Evolutionary conservation across 2,329 filamentous ascomycete species (phyloP), one percentile per base, ranked within the genome.

Genomic region (Nemania serpens): DNA sequence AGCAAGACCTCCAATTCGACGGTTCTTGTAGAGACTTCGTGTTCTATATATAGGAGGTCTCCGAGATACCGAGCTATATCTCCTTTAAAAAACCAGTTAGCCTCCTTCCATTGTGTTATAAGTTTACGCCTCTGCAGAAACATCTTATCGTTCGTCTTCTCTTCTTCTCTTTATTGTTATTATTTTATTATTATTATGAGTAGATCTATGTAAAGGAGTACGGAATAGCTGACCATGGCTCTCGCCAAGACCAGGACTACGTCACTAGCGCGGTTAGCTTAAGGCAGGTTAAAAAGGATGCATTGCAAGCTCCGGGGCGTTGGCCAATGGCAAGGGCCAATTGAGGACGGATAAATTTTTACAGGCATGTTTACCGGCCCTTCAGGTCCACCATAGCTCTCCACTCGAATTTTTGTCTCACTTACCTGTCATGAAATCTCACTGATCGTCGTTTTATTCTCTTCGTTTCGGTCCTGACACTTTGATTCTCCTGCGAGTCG

Each of bases 281-380:
- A 20, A 20, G 53, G 48, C 54, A 59, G 36, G 43, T 48, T 39
- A 52, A 49, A 46, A 46, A 25, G 29, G 11, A 41, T 56, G 51
- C 45, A 51, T 50, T 33, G 43, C 36, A 17, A 58, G 37, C 45
- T 56, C 29, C 36, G 18, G 46, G 12, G 11, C 2, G n/a, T 43
- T 39, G 57, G 54, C 69, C 69, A 71, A 70, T 71, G 55, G 57
- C 42, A 50, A 48, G 25, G 11, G 49, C 39, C 47, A 42, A 62
- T 66, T 64, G 63, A 66, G 55, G 47, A 49, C 58, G 59, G 45
- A 62, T 58, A 66, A 68, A 61, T 62, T 67, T 68, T 69, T 65
- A 64, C 63, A 55, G 12, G 60, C 53, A 58, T 51, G 5, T 43
- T 29, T 55, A 55, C 29, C 55, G 5, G 48, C 59, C 34, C 5